Base-by-base conservation (phyloP, 1,284 basidiomycete species). In the Rhizoctonia solani region DNA sequence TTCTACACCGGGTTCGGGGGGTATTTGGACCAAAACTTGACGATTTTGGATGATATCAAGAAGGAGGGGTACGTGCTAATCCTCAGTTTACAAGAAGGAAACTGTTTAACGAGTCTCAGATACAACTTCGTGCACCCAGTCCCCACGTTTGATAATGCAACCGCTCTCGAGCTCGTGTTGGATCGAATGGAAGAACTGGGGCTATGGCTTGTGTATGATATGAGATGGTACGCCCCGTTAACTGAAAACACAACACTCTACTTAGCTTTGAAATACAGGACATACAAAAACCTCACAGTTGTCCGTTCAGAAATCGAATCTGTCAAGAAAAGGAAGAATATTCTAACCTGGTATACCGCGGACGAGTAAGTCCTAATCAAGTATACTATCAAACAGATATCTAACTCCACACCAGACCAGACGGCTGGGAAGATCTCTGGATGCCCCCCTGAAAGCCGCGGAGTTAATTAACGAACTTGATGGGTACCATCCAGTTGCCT, bases 161-260 rank as follows among this genome's bases (percentile, higher is more conserved):
- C 85, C 0, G 80, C 80, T 0, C 76, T 90, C 0, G 79, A 83
- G 30, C 70, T 80, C 49, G 83, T 89, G 23, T 72, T 90, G 6
- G 85, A 89, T 72, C 79, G 81, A 49, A 89, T 91, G 86, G 83
- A 89, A 74, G 80, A 86, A 70, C 81, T 85, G 0, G 88, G 87
- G 0, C 72, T 92, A 9, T 90, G 87, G 73, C 79, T 89, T 53
- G 88, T 90, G 83, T 90, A 90, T 69, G 87, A 90, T 73, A 90
- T 90, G 87, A 81, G 87, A 69, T 78, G 71, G 88, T 88, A 70
- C 65, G 85, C 80, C 13, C 53, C 9, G 37, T 21, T 53, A 25
- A 3, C 23, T 29, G 32, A 13, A 1, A 1, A n/a, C 29, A 11
- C 19, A 11, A 29, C 44, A 21, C 4, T 5, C 23, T 49, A 5